Evolutionary conservation across 2,329 filamentous ascomycete species (phyloP), one percentile per base, ranked within the genome.

Genomic region (Biscogniauxia mediterranea): DNA sequence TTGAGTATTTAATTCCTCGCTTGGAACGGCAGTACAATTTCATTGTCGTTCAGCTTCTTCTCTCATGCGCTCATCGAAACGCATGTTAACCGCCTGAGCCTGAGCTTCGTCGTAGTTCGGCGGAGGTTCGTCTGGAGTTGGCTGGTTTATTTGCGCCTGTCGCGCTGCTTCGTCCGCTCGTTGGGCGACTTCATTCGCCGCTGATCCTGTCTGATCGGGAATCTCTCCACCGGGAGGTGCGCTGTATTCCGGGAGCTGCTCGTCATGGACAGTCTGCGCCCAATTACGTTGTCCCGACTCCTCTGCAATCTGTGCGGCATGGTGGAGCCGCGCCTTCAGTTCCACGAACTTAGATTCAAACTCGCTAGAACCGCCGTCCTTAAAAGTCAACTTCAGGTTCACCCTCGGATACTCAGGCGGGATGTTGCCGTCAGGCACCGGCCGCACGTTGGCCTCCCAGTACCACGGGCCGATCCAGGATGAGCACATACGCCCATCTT

Each of bases 381-480:
- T 93, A 81, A 98, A 98, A 21, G 89, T 93, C 70, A 97, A 83
- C 74, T 91, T 93, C 67, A 96, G 76, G 70, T 95, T 92, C 52
- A 97, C 81, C 26, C 88, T 86, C 19, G 89, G 84, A 64, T 92
- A 83, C 21, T 89, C 81, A 5, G 89, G 78, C 0, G 93, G 91
- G 56, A 97, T 91, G 55, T 92, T 91, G 46, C 95, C 95, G 42
- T 91, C 91, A 0, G 89, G 80, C 23, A 96, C 91, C 1, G 94
- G 92, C 69, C 90, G 89, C 61, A 96, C 87, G 52, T 89, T 79
- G 23, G 90, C 90, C 59, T 87, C 87, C 93, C 93, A 98, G 66
- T 91, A 89, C 81, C 96, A 97, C 4, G 92, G 89, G 20, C 94
- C 93, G 75, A 97, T 96, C 82, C 93, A 96, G 38, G 94, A 93